Evolutionary conservation across 148 eudicot species (phyloP).

Genomic region (Persicaria tinctoria): DNA sequence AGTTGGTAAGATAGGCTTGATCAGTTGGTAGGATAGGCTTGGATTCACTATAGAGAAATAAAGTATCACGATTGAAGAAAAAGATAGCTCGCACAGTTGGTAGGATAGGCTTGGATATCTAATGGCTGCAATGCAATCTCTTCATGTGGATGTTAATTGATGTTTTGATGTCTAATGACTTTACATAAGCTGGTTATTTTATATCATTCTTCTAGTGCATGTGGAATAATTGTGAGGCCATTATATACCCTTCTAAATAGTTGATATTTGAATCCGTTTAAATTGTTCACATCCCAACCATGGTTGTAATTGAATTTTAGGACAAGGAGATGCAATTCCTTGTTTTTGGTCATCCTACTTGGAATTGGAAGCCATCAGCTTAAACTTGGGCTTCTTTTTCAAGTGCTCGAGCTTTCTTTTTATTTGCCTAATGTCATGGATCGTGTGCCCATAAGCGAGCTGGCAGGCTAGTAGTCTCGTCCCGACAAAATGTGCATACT

Average conservation of each 20-base stretch:
- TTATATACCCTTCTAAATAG: no score
- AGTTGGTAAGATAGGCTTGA: no score
- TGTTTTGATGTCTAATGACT: background rate
- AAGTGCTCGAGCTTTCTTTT: background rate
- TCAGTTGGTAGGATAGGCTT: no score
- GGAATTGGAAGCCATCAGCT: background rate
- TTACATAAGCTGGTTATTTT: background rate
- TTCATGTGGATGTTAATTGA: background rate
- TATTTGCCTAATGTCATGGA: constrained; percentile 60
- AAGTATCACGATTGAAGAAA: constrained; percentile 81
- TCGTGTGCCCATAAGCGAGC: constrained; percentile 93
- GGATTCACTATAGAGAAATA: constrained; percentile 40
- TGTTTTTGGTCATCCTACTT: background rate
- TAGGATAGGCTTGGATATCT: constrained; percentile 35
- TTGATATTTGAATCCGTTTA: no score
- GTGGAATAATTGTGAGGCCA: no score
- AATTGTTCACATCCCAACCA: no score
- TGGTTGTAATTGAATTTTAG: no score
- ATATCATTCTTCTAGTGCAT: background rate
- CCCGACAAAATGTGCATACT: background rate
- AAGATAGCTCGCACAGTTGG: constrained; percentile 81
- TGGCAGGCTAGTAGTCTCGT: constrained; percentile 36
- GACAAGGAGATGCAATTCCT: no score
- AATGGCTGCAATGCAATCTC: background rate
- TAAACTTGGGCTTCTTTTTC: background rate